A percentile compares a stretch with the other conserved stretches of the same genome.
phyloP scores from a whole-genome alignment of 2,329 filamentous ascomycete species.

The Calonectria hongkongensis region DNA sequence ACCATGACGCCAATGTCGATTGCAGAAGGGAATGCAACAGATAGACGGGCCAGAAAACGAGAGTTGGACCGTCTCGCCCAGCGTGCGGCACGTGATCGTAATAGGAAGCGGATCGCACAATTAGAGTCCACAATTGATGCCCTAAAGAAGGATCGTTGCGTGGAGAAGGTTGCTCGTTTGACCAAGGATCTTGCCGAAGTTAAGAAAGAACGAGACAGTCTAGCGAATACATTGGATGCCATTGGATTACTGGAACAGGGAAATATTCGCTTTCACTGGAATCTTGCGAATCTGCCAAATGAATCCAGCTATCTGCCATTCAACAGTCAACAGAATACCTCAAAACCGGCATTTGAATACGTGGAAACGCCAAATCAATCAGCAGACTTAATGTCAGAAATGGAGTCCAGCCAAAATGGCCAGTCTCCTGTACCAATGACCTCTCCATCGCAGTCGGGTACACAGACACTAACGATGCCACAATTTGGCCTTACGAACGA shows the following conservation, averaged over 20 bases:
- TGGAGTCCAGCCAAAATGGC: not conserved
- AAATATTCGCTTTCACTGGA: not conserved
- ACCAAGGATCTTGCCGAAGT: not conserved
- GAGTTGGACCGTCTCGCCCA: conserved; percentile 33
- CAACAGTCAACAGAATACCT: not conserved
- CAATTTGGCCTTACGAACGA: not conserved
- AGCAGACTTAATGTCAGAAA: not conserved
- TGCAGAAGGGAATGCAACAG: not conserved
- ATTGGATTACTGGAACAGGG: not conserved
- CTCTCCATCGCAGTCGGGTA: not conserved
- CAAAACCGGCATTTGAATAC: not conserved
- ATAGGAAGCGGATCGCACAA: conserved; percentile 25
- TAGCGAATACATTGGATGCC: conserved; percentile 12
- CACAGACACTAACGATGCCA: not conserved
- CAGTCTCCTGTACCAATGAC: not conserved
- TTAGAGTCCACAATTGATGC: conserved; percentile 31
- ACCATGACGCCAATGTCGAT: not conserved
- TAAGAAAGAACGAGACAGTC: conserved; percentile 6
- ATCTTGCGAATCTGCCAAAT: not conserved
- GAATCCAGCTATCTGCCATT: not conserved
- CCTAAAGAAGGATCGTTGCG: conserved; percentile 5
- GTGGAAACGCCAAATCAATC: not conserved
- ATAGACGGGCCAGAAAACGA: conserved; percentile 15
- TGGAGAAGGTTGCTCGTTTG: not conserved
- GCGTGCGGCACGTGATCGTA: conserved; percentile 24